Evolutionary conservation across 768 basidiomycete genomes (phyloP), one percentile per base, ranked within the genome.

Genomic region (Boletellus ananas): DNA sequence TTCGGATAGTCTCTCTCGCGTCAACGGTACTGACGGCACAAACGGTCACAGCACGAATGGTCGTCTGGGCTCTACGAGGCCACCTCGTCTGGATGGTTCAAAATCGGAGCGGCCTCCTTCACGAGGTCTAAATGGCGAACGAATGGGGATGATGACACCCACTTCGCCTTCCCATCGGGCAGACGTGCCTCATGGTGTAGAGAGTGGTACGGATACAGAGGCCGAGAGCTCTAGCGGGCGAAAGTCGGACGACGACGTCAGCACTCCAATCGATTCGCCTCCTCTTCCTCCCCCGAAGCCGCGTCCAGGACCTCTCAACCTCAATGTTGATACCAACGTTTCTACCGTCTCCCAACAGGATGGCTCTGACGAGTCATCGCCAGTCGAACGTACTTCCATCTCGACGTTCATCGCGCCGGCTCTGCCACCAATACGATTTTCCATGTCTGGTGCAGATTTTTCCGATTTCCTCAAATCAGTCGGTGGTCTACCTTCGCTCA

Each of bases 341-440:
- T 52, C 63, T 21, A 37, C 42, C 17, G 6, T 58, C 17, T 57
- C 60, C 10, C 70, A 74, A 27, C 48, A 61, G 11, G 74, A 76
- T 44, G 67, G 66, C 43, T 75, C 73, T 3, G 77, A 79, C 18
- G 85, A 86, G 56, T 79, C 80, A 11, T 79, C 81, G 2, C 79
- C 83, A 0, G 79, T 87, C 27, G 80, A 88, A 62, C 79, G 76
- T 37, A 81, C 78, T 11, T 83, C 85, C 8, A 79, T 79, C 58
- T 74, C 87, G 6, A 90, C 90, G 17, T 87, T 87, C 64, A 89
- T 91, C 43, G 87, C 90, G 0, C 92, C 93, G 34, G 88, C 90
- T 3, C 73, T 94, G 25, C 92, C 92, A 3, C 90, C 90, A 0
- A 93, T 95, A 60, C 83, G 90, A n/a, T 87, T 95, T 66, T 94